These are phyloP conservation scores for Trypanosoma melophagium DNA, from an alignment of 208 protist genomes.

Conservation along the genomic window DNA sequence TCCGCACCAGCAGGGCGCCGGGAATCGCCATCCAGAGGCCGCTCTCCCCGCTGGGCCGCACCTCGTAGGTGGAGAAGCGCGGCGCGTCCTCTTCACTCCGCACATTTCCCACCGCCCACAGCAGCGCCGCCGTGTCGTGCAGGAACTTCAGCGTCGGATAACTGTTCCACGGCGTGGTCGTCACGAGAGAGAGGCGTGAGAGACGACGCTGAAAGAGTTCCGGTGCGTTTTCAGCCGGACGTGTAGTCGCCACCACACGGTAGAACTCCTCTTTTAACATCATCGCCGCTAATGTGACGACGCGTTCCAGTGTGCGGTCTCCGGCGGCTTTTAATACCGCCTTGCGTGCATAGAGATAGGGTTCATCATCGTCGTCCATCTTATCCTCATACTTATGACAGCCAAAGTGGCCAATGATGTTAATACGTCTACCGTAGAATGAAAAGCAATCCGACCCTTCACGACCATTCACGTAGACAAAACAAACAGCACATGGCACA, in stretches of 20 bases:
- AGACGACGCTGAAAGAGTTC: constrained; percentile 45
- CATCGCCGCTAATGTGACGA: constrained; percentile 53
- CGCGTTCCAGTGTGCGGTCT: constrained; percentile 67
- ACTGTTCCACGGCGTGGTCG: constrained; percentile 57
- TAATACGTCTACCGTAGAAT: constrained; percentile 56
- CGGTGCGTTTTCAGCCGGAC: constrained; percentile 24
- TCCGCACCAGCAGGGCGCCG: constrained; percentile 39
- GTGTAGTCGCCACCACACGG: constrained; percentile 31
- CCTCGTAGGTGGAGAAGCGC: constrained; percentile 34
- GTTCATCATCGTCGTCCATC: constrained; percentile 33
- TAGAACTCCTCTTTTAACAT: constrained; percentile 50
- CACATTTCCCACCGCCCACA: constrained; percentile 30
- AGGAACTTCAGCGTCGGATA: constrained; percentile 72
- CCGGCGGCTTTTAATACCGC: constrained; percentile 71
- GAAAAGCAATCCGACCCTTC: constrained; percentile 64
- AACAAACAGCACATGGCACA: constrained; percentile 61
- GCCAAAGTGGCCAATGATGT: constrained; percentile 75
- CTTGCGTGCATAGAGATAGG: constrained; percentile 53
- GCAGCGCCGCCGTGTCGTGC: constrained; percentile 52
- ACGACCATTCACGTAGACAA: constrained; percentile 60
- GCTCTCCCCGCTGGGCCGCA: constrained; percentile 34
- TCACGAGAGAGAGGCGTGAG: constrained; percentile 28
- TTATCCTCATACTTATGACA: constrained; percentile 37
- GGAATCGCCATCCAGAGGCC: constrained; percentile 39
- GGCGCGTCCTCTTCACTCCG: constrained; percentile 26